Base-by-base conservation (phyloP, 2,329 filamentous ascomycete species). In the Trichoderma sp. region DNA sequence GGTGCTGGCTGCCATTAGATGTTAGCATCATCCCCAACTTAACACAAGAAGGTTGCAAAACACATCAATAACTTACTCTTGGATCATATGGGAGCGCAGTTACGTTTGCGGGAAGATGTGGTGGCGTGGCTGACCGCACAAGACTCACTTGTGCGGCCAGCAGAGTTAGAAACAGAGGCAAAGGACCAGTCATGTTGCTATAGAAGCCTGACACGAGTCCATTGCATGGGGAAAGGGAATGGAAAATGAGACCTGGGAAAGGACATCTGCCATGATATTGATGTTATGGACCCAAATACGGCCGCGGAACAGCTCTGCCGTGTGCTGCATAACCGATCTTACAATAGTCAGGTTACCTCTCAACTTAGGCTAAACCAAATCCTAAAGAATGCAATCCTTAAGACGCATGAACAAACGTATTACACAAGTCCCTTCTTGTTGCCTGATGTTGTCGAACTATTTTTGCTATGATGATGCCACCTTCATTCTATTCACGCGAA, bases 11-110 rank as follows among this genome's bases (percentile, higher is more conserved):
- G 15, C 15, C 15, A n/a, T 1, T 3, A 43, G 17, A n/a, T n/a
- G 7, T 43, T n/a, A 43, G 39, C 39, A 43, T 8, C 3, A n/a
- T 9, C 15, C 0, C 7, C 7, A 43, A n/a, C 6, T 17, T 43
- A 1, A 43, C 3, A 17, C 0, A 2, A 17, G 0, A 43, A n/a
- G 3, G 39, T n/a, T n/a, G 15, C 1, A 43, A 8, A 17, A 43
- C 1, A 0, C 17, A 43, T 43, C 17, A 43, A n/a, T 43, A 1
- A n/a, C 39, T 43, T 43, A 43, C 39, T 1, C 39, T 43, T 43
- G 39, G 39, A 43, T 43, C 39, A 43, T 43, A 43, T 4, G 39
- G 39, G 17, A 43, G 39, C 39, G 39, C 39, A 43, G 39, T 43
- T 43, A 43, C 15, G 39, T 43, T 43, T 43, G 39, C 39, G 17